Evolutionary conservation across 2,329 filamentous ascomycete genomes (phyloP), one percentile per base, ranked within the genome.

Genomic region (Diplocarpon mali): DNA sequence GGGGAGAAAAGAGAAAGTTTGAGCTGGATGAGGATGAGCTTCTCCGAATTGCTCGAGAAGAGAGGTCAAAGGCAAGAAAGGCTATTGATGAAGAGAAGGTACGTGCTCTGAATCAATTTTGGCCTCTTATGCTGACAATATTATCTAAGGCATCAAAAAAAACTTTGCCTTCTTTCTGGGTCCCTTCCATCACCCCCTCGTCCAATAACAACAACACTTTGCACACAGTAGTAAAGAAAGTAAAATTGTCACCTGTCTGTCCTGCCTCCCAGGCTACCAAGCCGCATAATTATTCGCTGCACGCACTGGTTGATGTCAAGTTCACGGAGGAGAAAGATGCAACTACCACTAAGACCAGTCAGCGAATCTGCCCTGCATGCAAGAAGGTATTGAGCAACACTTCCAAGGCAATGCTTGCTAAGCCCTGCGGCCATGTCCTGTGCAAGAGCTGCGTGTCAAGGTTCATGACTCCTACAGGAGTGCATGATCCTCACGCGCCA

Each of bases 401-500:
- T 2, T 84, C 85, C 3, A 85, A 83, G 60, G 85, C 89, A 0
- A 77, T 89, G 62, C 69, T 95, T 41, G 80, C 85, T 2, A 89
- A 86, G 61, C 85, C 85, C 0, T 98, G 90, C 58, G 90, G 90
- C 0, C 90, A 98, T 61, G 88, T 96, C 1, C 65, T 95, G 16
- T 98, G 90, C 64, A 82, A 84, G 57, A 81, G 75, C 32, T 95
- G 90, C 59, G 82, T 89, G 13, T 75, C 80, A 44, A 84, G 88
- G 59, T 94, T 96, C 63, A 81, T 95, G 71, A 73, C 72, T 7
- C 73, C 78, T 35, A 67, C 64, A 45, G 69, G 59, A 53, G 69
- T 64, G 47, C 66, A 52, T 61, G 75, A 83, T 60, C 76, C 78
- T 5, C 81, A 87, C 55, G 73, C 78, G 27, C 66, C 64, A 2